Conservation (phyloP, 2,329 filamentous ascomycete genomes). For the Nemania abortiva region DNA sequence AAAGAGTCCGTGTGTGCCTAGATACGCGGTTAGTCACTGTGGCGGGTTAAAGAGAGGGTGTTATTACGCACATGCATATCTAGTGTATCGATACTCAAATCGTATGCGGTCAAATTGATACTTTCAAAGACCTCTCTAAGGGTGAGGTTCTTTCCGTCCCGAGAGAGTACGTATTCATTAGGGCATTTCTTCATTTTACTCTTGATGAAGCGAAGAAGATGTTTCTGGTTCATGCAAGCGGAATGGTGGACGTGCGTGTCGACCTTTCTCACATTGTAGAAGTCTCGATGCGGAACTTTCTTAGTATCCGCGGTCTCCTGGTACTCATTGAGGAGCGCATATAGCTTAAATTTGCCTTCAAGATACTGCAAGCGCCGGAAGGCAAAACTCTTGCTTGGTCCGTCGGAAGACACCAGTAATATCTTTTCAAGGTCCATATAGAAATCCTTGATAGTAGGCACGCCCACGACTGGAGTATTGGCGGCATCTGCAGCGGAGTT, state of each 20-base stretch:
- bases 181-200: constrained; percentile 99
- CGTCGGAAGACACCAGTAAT: constrained; percentile 90
- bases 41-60: neutral
- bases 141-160: constrained; percentile 92
- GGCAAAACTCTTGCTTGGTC: constrained; percentile 96
- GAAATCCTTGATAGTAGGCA: constrained; percentile 94
- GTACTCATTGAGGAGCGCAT: constrained; percentile 93
- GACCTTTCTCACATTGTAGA: constrained; percentile 98
- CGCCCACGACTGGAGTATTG: constrained; percentile 77
- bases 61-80: constrained; percentile 87
- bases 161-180: constrained; percentile 90
- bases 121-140: constrained; percentile 94
- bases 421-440: constrained; percentile 94
- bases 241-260: constrained; percentile 99
- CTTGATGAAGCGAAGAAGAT: constrained; percentile 97
- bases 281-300: constrained; percentile 96
- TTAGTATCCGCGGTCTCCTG: constrained; percentile 99
- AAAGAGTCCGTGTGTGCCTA: constrained; percentile 97
- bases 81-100: constrained; percentile 96
- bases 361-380: constrained; percentile 94
- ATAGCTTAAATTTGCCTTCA: constrained; percentile 97
- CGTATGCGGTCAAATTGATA: constrained; percentile 97
- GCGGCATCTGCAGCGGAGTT: constrained; percentile 70
- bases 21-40: constrained; percentile 29
- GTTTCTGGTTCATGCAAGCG: constrained; percentile 99